Evolutionary conservation across 2,329 filamentous ascomycete genomes (phyloP), one percentile per base, ranked within the genome.

Genomic region (Nemania sp.): DNA sequence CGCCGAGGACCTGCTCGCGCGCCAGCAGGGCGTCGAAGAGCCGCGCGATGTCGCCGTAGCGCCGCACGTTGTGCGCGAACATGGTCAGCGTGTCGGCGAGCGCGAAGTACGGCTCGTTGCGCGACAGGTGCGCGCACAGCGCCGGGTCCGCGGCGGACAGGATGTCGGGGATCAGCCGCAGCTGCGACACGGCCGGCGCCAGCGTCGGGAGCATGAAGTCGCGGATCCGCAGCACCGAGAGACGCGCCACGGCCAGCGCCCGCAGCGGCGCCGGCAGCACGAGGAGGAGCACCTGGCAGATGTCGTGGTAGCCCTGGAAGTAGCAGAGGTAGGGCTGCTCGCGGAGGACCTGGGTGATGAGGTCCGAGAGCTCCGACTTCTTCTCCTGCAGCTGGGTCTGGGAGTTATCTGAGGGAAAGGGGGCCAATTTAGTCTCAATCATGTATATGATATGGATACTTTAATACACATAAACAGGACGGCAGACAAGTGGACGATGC

Each of bases 241-340:
- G 86, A n/a, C 90, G 89, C 35, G 90, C 83, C 34, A 96, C 86
- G 15, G 89, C 86, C 6, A 81, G 75, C 17, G 83, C 80, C 15
- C 90, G 88, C 55, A 81, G 74, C 20, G 81, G 71, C 10, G 85
- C 78, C 0, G 89, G 88, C 3, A 99, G 82, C 11, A 97, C 93
- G 13, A 99, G 84, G 42, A 98, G 84, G 61, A 99, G 83, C 21
- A 99, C 95, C 77, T 99, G 96, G 69, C 91, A 95, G 71, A 99
- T 98, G 78, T 99, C 95, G 76, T 99, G 95, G 75, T 96, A 99
- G 73, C 95, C 95, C 79, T 99, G 95, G 76, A 99, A 99, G 78
- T 99, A 99, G 79, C 88, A 92, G 37, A 99, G 85, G 73, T 89
- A 88, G 15, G 93, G 92, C 70, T 96, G 84, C 35, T 85, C 85